These are phyloP conservation scores for Schoenoplectus tabernaemontani DNA, from an alignment of 202 grass and related monocot species.

Conservation along the genomic window DNA sequence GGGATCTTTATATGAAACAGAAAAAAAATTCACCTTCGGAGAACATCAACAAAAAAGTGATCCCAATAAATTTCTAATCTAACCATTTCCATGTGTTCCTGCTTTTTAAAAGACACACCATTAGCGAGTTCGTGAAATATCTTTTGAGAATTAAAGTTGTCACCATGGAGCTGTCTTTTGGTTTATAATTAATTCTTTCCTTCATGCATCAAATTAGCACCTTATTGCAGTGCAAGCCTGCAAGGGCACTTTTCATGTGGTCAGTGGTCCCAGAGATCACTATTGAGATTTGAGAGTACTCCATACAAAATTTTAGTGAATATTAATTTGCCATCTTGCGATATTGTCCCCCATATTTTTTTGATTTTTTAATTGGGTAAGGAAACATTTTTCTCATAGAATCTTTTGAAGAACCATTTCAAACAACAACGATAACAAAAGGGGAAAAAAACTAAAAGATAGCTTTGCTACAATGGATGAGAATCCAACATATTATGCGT, in stretches of 20 bases:
- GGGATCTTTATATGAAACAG: too few relatives aligned
- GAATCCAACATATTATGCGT: background rate
- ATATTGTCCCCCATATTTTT: background rate
- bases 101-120: too few relatives aligned
- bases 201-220: constrained; percentile 21
- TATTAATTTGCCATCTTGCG: background rate
- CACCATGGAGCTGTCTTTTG: background rate
- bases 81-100: too few relatives aligned
- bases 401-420: background rate
- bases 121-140: too few relatives aligned
- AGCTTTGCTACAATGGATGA: background rate
- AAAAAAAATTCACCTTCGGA: too few relatives aligned
- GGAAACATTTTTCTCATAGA: background rate
- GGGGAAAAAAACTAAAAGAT: background rate
- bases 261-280: background rate
- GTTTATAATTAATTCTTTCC: constrained; percentile 20
- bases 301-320: too few relatives aligned
- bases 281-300: background rate
- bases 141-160: too few relatives aligned
- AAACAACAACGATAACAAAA: background rate
- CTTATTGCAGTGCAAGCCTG: background rate
- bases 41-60: too few relatives aligned
- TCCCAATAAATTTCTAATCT: too few relatives aligned
- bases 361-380: background rate
- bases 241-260: constrained; percentile 25